A percentile compares a stretch with the other conserved stretches of the same genome.
Evolutionary conservation across 2,329 filamentous ascomycete genomes (phyloP).

Genomic region (Phaeosphaeriaceae sp.): DNA sequence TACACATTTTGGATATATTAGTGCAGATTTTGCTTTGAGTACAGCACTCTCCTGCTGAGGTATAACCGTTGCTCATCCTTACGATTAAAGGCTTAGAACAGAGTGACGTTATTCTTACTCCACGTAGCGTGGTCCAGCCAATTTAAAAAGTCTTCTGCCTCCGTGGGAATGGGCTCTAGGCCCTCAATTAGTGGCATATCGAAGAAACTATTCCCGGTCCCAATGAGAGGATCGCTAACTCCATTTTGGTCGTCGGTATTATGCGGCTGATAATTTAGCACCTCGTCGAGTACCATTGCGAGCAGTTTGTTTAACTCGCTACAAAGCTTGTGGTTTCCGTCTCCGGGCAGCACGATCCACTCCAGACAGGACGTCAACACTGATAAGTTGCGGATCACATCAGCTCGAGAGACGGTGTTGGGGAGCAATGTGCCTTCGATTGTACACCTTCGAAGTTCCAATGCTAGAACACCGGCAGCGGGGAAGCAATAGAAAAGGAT

Average conservation of each 20-base stretch:
- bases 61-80: too few species aligned
- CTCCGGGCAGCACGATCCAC: slow-evolving; percentile 42
- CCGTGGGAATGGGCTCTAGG: slow-evolving; percentile 45
- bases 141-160: slow-evolving; percentile 43
- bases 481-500: slow-evolving; percentile 47
- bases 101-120: slow-evolving; percentile 39
- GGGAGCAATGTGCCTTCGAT: slow-evolving; percentile 40
- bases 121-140: slow-evolving; percentile 48
- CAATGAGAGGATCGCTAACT: slow-evolving; percentile 12
- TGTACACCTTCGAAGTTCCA: slow-evolving; percentile 43
- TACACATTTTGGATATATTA: too few species aligned
- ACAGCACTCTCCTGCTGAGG: too few species aligned
- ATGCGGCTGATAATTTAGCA: slow-evolving; percentile 44
- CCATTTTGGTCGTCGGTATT: slow-evolving; percentile 17
- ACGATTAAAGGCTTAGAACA: neutral
- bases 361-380: slow-evolving; percentile 45
- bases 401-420: slow-evolving; percentile 39
- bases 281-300: slow-evolving; percentile 42
- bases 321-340: slow-evolving; percentile 46
- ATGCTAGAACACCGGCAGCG: slow-evolving; percentile 42
- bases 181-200: slow-evolving; percentile 45
- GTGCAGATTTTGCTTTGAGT: too few species aligned
- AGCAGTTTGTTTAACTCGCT: slow-evolving; percentile 47
- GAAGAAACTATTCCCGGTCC: slow-evolving; percentile 36
- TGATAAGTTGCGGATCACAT: slow-evolving; percentile 45